Conservation (phyloP, 2,329 filamentous ascomycete genomes). For the Hypoxylon sp. region DNA sequence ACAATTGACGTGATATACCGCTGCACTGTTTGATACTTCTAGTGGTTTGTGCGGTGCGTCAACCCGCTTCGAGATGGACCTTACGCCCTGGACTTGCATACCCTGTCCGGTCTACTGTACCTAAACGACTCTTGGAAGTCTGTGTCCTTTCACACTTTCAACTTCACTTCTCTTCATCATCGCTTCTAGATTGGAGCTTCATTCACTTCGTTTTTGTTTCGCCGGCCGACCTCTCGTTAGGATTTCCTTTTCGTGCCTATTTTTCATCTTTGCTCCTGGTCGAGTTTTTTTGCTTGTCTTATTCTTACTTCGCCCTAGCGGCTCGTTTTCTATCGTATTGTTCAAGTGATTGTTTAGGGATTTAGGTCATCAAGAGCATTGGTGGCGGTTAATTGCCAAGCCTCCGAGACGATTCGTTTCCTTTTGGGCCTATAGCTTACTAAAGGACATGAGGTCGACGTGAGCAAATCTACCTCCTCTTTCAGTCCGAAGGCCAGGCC, state of each 20-base stretch:
- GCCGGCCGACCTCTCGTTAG: constrained; percentile 41
- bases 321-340: constrained; percentile 39
- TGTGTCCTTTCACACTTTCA: constrained; percentile 39
- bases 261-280: constrained; percentile 50
- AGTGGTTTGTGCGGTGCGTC: constrained; percentile 14
- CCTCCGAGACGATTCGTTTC: constrained; percentile 15
- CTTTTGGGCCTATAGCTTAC: constrained; percentile 9
- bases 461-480: constrained; percentile 29
- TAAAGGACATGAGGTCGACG: constrained; percentile 40
- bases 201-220: constrained; percentile 47
- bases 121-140: constrained; percentile 22
- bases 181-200: constrained; percentile 50
- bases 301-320: constrained; percentile 46
- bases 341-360: constrained; percentile 23
- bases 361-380: constrained; percentile 13
- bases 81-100: constrained; percentile 10
- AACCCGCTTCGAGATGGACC: constrained; percentile 24
- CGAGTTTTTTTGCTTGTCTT: constrained; percentile 49
- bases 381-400: constrained; percentile 10
- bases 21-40: constrained; percentile 25
- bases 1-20: constrained; percentile 24
- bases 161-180: constrained; percentile 41
- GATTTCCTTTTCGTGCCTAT: constrained; percentile 35
- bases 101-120: constrained; percentile 22
- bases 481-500: constrained; percentile 36